phyloP scores from a whole-genome alignment of 2,329 filamentous ascomycete genomes.

The Hypoxylon sp. region DNA sequence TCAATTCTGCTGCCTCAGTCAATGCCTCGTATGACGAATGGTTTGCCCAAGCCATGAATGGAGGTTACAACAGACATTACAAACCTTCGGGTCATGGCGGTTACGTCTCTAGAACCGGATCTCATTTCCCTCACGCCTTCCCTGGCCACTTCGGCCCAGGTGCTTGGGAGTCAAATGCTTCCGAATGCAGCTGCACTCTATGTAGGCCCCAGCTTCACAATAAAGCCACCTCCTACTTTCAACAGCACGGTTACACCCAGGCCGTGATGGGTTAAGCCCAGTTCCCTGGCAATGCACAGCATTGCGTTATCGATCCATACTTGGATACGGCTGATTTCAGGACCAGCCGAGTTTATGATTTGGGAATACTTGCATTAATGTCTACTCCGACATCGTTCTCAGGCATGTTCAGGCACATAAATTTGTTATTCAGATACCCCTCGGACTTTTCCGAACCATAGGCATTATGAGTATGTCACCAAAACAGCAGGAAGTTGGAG shows the following conservation, averaged over 20 bases:
- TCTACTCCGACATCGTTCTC: conserved; percentile 44
- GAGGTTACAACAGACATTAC: conserved; percentile 57
- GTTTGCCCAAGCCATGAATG: conserved; percentile 60
- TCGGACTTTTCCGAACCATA: conserved; percentile 42
- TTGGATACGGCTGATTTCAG: conserved; percentile 15
- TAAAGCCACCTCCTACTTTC: conserved; percentile 64
- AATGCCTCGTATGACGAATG: conserved; percentile 71
- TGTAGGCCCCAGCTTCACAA: conserved; percentile 59
- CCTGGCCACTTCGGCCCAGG: conserved; percentile 64
- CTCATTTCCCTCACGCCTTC: conserved; percentile 59
- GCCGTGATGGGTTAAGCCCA: conserved; percentile 65
- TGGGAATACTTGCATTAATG: conserved; percentile 40
- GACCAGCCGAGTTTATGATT: conserved; percentile 24
- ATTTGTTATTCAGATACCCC: conserved; percentile 53
- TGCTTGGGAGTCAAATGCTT: conserved; percentile 65
- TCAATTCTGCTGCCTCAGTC: conserved; percentile 66
- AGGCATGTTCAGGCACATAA: conserved; percentile 51
- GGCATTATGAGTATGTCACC: conserved; percentile 30
- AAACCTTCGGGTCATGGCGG: conserved; percentile 57
- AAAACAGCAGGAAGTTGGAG: conserved; percentile 20
- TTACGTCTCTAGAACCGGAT: conserved; percentile 56
- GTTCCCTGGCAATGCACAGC: conserved; percentile 39
- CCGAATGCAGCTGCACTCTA: conserved; percentile 64
- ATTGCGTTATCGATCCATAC: conserved; percentile 16
- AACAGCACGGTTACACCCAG: conserved; percentile 64